Base-by-base conservation (phyloP, 2,329 filamentous ascomycete species). In the Fonsecaea pedrosoi region DNA sequence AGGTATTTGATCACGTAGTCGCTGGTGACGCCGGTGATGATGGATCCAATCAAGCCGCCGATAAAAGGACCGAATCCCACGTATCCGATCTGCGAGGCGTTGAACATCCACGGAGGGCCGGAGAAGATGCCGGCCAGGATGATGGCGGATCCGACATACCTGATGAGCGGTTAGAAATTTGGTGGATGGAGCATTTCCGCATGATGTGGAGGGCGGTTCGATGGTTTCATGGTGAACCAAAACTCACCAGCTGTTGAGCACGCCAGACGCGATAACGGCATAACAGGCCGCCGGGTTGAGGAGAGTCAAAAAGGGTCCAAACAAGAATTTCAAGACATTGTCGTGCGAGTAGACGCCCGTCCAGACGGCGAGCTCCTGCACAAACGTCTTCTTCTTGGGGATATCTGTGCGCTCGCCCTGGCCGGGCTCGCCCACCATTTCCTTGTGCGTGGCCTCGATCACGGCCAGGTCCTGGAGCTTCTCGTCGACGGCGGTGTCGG, bases 21-120 rank as follows among this genome's bases (percentile, higher is more conserved):
- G 1, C 73, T 75, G 8, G 76, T 62, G 2, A 73, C 25, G 72
- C 76, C 21, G 74, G 80, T 81, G 54, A 83, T 76, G 63, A 84
- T 79, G 1, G 78, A 74, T 3, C 64, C 69, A 30, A 68, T 60
- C 37, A 70, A 50, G 3, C 67, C 70, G 32, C 69, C 69, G 15
- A 70, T 42, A 37, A 70, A 70, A 1, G 64, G 64, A 12, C 69
- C 69, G 21, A 61, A 65, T 53, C 57, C 68, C 38, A 75, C 65
- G 32, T 75, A 72, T 9, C 75, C 75, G 7, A 76, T 71, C 1
- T 71, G 71, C 0, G 74, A 71, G 2, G 75, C 73, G 54, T 69
- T 71, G 68, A 76, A 75, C 54, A 72, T 70, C 70, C 75, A 76
- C 32, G 74, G 75, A 7, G 73, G 74, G 4, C 69, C 73, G n/a